A percentile compares a stretch with the other conserved stretches of the same genome.
Conservation (phyloP, 441 rosid species). For the Adansonia madagascariensis region DNA sequence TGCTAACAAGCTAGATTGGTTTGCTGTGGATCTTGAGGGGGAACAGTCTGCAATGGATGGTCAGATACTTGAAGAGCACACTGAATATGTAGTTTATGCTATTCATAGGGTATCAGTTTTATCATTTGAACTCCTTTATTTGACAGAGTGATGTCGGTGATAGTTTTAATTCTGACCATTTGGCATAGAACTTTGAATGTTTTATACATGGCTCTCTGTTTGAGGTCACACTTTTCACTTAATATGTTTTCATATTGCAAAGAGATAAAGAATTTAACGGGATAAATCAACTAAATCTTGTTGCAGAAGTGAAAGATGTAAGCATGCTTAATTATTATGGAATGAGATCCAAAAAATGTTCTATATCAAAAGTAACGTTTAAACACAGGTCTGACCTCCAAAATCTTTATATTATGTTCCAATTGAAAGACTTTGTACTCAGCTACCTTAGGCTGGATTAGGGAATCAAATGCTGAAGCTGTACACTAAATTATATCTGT, state of each 20-base stretch:
- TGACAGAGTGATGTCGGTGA: slow-evolving; percentile 1
- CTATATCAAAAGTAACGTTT: not conserved
- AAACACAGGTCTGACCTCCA: not conserved
- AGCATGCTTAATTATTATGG: not conserved
- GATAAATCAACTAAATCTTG: not conserved
- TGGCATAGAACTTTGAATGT: slow-evolving; percentile 15
- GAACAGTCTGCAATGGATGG: slow-evolving; percentile 99
- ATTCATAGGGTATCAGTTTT: slow-evolving; percentile 76
- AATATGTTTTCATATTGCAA: slow-evolving; percentile 9
- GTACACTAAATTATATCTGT: not conserved
- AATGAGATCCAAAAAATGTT: not conserved
- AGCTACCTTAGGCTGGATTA: not conserved
- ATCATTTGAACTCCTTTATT: slow-evolving; percentile 28
- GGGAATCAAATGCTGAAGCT: not conserved
- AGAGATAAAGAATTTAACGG: not conserved
- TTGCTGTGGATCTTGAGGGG: slow-evolving; percentile 98
- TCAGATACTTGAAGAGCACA: slow-evolving; percentile 91
- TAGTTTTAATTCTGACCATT: slow-evolving; percentile 3
- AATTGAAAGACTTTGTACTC: not conserved
- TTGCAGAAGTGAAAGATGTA: not conserved
- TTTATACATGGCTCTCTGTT: not conserved
- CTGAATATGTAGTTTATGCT: slow-evolving; percentile 96
- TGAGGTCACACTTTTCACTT: slow-evolving; percentile 4
- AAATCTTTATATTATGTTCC: not conserved
- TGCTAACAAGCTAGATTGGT: slow-evolving; percentile 79